Evolutionary conservation across 2,329 filamentous ascomycete genomes (phyloP), one percentile per base, ranked within the genome.

Genomic region (Aspergillus persii): DNA sequence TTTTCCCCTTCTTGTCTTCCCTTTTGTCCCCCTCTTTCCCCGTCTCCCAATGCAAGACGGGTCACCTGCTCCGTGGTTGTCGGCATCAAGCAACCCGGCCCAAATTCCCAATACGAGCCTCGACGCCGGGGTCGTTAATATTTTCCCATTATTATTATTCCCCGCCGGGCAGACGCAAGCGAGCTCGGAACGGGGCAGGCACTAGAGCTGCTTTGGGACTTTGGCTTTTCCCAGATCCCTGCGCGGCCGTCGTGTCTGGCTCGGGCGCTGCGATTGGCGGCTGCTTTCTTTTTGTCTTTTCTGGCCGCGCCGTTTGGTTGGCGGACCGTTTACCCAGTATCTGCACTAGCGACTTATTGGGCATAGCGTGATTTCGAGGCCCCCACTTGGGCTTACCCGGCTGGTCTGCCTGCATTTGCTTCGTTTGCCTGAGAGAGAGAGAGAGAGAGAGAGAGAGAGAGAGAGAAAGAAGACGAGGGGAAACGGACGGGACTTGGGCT

Each of bases 321-420:
- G 44, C 7, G 26, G 44, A 7, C 15, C 44, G 44, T 41, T 41
- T 27, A 26, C 44, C 44, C 26, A 47, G 8, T 26, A 11, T 39
- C 48, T 44, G 53, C 53, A 11, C 57, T 53, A 57, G 5, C 7
- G 33, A 44, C n/a, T 12, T 27, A 48, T 53, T 26, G 4, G 53
- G 58, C 2, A 27, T 44, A 50, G 44, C 27, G 36, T 18, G 31
- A 15, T 11, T 11, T 7, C 36, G 48, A 48, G 9, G 18, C 30
- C 36, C 36, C 59, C 59, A 58, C 52, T 47, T 44, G 15, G 27
- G 47, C 48, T 59, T 61, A 39, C 57, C 57, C 48, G 39, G 50
- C 54, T 49, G 60, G 60, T 57, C 60, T 9, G 46, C 57, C 52
- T 59, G 60, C 60, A 59, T 53, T 33, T 50, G 31, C 50, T 47